Percentiles rank a stretch among this genome's conserved stretches.
Conservation (phyloP, 2,329 filamentous ascomycete genomes). For the Venturia aucupariae region DNA sequence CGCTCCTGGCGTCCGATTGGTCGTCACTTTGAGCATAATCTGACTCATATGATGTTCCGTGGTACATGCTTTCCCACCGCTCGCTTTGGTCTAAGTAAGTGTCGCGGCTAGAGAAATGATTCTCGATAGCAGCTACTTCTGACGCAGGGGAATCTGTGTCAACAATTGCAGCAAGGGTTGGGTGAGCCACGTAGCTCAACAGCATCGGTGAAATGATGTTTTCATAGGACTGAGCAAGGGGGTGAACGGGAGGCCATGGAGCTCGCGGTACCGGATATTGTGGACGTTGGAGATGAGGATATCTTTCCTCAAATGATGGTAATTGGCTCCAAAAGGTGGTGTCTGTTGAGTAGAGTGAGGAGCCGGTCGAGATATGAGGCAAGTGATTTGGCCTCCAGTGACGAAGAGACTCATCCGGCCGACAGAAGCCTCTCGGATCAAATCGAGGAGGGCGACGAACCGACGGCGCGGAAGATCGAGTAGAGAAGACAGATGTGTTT, state of each 20-base stretch:
- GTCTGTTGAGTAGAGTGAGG: constrained; percentile 1
- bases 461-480: neutral
- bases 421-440: neutral
- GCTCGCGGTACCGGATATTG: neutral
- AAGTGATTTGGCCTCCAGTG: neutral
- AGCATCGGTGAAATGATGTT: constrained; percentile 5
- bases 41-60: neutral
- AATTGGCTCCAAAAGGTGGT: neutral
- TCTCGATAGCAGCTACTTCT: neutral
- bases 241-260: constrained; percentile 4
- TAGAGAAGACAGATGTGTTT: neutral
- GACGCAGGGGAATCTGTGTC: neutral
- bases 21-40: constrained; percentile 2
- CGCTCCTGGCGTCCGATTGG: neutral
- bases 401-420: neutral
- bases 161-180: neutral
- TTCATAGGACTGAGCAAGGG: neutral
- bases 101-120: neutral
- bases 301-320: neutral
- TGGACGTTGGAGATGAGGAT: neutral
- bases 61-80: neutral
- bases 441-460: constrained; percentile 1
- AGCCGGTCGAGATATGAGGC: neutral
- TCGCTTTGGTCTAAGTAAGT: neutral
- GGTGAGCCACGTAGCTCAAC: neutral